These are phyloP conservation scores for Colletotrichum sp. DNA, from an alignment of 2,329 filamentous ascomycete species.

Conservation along the genomic window DNA sequence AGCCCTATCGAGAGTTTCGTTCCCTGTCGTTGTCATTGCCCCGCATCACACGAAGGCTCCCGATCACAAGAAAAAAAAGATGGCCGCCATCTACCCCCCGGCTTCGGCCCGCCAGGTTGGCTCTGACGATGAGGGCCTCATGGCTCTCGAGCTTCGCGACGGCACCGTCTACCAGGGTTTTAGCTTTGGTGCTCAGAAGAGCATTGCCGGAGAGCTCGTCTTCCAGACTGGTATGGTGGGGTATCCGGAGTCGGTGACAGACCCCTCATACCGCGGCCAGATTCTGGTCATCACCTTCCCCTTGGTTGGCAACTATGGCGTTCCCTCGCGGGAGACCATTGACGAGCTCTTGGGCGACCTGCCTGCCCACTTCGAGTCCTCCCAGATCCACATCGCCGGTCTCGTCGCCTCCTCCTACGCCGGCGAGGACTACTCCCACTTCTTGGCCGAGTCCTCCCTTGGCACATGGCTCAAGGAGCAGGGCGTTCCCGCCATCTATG, in stretches of 20 bases:
- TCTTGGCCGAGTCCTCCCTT: slow-evolving; percentile 87
- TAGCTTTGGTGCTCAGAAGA: slow-evolving; percentile 96
- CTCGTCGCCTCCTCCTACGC: slow-evolving; percentile 90
- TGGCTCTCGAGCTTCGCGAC: slow-evolving; percentile 93
- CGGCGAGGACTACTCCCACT: slow-evolving; percentile 95
- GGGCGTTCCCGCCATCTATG: slow-evolving; percentile 90
- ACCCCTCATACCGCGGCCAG: slow-evolving; percentile 88
- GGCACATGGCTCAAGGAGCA: slow-evolving; percentile 97
- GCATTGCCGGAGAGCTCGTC: slow-evolving; percentile 93
- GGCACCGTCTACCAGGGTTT: slow-evolving; percentile 90
- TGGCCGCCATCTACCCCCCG: slow-evolving; percentile 51
- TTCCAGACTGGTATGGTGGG: slow-evolving; percentile 99
- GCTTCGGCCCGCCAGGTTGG: slow-evolving; percentile 65
- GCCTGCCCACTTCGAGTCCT: slow-evolving; percentile 92
- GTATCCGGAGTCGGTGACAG: slow-evolving; percentile 92
- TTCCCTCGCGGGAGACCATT: slow-evolving; percentile 83
- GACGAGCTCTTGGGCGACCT: slow-evolving; percentile 86
- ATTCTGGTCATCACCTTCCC: slow-evolving; percentile 97
- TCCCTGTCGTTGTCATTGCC: slow-evolving; percentile 7
- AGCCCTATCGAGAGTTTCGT: slow-evolving; percentile 8
- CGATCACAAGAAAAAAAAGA: slow-evolving; percentile 23
- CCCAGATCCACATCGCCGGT: slow-evolving; percentile 90
- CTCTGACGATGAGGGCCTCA: slow-evolving; percentile 62
- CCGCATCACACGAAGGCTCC: slow-evolving; percentile 1
- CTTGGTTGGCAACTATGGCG: slow-evolving; percentile 95